phyloP scores from a whole-genome alignment of 140 eudicot genomes.

The Oenanthe javanica region DNA sequence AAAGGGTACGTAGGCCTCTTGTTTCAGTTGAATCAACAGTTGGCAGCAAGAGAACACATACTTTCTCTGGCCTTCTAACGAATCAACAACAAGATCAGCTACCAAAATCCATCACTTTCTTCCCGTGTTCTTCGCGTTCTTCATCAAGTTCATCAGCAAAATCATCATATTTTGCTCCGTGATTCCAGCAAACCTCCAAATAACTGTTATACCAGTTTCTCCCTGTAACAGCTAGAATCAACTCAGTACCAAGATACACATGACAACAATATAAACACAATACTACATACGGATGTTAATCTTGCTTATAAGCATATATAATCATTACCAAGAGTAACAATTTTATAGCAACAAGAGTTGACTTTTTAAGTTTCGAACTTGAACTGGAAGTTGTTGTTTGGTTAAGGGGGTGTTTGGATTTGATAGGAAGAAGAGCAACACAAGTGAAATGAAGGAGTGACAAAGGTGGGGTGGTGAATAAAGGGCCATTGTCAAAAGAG shows the following conservation, averaged over 20 bases:
- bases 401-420: conserved; percentile 20
- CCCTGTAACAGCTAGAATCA: conserved; percentile 32
- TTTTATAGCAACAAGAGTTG: conserved; percentile 17
- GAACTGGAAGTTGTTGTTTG: background rate
- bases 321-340: conserved; percentile 24
- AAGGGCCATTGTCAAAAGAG: conserved; percentile 49
- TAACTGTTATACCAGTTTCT: no score
- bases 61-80: no score
- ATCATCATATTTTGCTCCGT: no score
- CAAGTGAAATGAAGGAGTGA: conserved; percentile 38
- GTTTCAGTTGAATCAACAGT: no score
- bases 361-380: conserved; percentile 7
- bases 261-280: conserved; percentile 33
- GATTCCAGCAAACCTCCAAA: no score
- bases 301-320: conserved; percentile 21
- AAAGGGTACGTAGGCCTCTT: no score
- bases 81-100: no score
- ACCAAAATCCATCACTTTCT: no score
- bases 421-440: conserved; percentile 61
- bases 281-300: conserved; percentile 23
- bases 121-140: no score
- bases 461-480: conserved; percentile 31
- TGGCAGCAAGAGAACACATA: no score
- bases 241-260: conserved; percentile 44
- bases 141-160: no score